phyloP scores from a whole-genome alignment of 2,329 filamentous ascomycete genomes.

The Fusarium cyanostomum region DNA sequence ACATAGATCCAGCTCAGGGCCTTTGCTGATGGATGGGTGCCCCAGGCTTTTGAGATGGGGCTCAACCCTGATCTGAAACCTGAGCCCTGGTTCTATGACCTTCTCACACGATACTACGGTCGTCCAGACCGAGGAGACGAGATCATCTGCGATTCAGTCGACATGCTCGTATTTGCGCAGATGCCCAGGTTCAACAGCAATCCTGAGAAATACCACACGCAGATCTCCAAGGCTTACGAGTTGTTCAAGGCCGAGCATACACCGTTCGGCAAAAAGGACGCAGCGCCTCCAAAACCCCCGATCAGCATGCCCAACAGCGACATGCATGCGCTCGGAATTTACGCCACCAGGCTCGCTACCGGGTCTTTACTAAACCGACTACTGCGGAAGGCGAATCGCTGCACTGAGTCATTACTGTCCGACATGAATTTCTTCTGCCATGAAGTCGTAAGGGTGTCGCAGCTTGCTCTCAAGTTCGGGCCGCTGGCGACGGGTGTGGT shows the following conservation, averaged over 20 bases:
- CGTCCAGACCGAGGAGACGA: neutral
- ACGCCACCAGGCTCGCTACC: neutral
- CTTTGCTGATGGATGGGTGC: neutral
- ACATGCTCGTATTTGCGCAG: neutral
- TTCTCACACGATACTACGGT: neutral
- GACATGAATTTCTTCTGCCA: neutral
- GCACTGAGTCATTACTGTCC: neutral
- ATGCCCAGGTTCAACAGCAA: slow-evolving; percentile 1
- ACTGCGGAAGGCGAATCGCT: neutral
- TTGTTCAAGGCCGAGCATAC: neutral
- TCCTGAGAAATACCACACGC: neutral
- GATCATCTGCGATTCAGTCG: neutral
- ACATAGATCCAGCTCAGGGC: neutral
- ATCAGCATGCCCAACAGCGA: neutral
- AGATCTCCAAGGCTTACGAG: neutral
- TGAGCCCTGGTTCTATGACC: neutral
- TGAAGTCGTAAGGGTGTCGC: neutral
- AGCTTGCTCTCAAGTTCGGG: neutral
- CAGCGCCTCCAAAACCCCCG: neutral
- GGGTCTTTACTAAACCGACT: neutral
- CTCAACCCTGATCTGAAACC: neutral
- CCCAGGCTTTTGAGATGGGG: neutral
- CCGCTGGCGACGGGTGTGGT: neutral
- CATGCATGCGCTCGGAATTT: neutral
- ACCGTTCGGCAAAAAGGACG: neutral